Evolutionary conservation across 306 rosid species (phyloP).

Genomic region (Vigna reflexopilosa): DNA sequence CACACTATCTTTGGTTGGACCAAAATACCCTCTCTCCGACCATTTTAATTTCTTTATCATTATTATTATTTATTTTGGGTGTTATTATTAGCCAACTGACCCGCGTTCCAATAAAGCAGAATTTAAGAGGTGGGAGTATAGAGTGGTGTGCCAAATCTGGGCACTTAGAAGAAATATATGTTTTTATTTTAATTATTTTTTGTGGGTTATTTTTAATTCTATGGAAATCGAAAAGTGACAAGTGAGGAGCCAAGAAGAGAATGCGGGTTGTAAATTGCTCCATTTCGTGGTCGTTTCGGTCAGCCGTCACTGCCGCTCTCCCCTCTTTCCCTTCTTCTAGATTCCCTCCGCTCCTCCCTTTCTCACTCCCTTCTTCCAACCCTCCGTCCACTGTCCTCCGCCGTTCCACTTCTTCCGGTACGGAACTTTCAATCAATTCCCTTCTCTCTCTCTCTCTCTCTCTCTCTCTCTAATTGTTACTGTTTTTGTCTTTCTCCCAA

Average conservation of each 20-base stretch:
- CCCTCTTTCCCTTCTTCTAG: constrained; percentile 34
- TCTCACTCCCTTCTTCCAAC: constrained; percentile 34
- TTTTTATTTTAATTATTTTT: too few species aligned
- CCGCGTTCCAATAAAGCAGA: not conserved
- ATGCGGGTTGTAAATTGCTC: constrained; percentile 46
- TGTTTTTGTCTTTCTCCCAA: not conserved
- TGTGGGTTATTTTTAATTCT: not conserved
- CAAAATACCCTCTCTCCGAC: constrained; percentile 28
- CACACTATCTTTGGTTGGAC: constrained; percentile 8
- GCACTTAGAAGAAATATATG: not conserved
- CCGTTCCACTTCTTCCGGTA: constrained; percentile 43
- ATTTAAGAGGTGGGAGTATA: not conserved
- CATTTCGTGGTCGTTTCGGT: constrained; percentile 43
- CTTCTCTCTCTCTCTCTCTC: not conserved
- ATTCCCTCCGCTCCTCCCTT: constrained; percentile 39
- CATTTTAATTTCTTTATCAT: not conserved
- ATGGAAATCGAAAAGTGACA: not conserved
- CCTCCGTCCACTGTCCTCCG: constrained; percentile 37
- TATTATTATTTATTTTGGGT: too few species aligned
- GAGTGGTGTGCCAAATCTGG: not conserved
- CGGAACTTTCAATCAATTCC: not conserved
- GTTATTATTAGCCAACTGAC: not conserved
- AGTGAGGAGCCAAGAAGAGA: constrained; percentile 6
- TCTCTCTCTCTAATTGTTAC: not conserved
- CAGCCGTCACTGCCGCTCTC: constrained; percentile 30